Percentiles rank a stretch among this genome's conserved stretches.
phyloP scores from a whole-genome alignment of 2,329 filamentous ascomycete genomes.

The Mariannaea sp. region DNA sequence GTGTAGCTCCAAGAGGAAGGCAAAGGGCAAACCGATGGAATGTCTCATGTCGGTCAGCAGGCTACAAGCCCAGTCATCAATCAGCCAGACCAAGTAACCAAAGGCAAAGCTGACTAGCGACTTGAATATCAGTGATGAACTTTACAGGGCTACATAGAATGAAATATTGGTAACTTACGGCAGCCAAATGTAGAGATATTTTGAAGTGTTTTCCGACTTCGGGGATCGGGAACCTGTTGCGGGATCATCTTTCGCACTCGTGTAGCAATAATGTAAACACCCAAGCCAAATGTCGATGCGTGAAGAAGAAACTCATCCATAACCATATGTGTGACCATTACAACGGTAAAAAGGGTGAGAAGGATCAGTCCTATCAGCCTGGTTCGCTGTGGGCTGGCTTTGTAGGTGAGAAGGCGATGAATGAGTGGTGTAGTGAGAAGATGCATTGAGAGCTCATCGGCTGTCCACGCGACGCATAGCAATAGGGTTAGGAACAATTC shows the following conservation, averaged over 20 bases:
- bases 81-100: conserved; percentile 47
- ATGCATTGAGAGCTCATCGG: conserved; percentile 49
- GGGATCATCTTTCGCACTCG: conserved; percentile 40
- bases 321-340: conserved; percentile 49
- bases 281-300: conserved; percentile 43
- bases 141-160: rapidly evolving
- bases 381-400: conserved; percentile 34
- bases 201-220: conserved; percentile 25
- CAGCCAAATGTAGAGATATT: conserved; percentile 28
- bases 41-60: conserved; percentile 36
- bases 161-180: conserved; percentile 16
- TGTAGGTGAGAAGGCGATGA: conserved; percentile 47
- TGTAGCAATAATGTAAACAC: conserved; percentile 43
- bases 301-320: conserved; percentile 51
- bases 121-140: background rate
- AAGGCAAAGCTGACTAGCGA: conserved; percentile 43
- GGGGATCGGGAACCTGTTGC: conserved; percentile 38
- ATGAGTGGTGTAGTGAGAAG: conserved; percentile 48
- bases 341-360: conserved; percentile 34
- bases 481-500: conserved; percentile 1
- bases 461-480: conserved; percentile 29
- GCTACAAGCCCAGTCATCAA: conserved; percentile 45
- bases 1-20: conserved; percentile 48
- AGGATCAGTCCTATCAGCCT: conserved; percentile 31
- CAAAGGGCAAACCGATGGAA: conserved; percentile 42